phyloP scores from a whole-genome alignment of 441 rosid species.

The Biscutella auriculata region DNA sequence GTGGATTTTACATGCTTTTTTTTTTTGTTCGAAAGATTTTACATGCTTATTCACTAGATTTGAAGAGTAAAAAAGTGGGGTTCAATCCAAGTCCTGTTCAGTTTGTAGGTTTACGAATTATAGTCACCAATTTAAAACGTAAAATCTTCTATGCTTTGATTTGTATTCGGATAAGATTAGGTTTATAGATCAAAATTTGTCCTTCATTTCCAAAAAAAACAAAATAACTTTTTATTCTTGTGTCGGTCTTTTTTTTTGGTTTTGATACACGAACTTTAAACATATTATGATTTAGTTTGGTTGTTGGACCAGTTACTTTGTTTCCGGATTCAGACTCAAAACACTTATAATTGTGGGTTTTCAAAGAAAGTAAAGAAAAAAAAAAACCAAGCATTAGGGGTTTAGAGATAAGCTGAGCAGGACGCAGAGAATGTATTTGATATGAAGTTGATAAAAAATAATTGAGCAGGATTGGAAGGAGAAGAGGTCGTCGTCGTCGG shows the following conservation, averaged over 20 bases:
- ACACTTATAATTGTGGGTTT: not conserved
- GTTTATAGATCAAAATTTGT: not conserved
- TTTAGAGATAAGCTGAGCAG: not conserved
- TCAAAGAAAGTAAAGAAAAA: not conserved
- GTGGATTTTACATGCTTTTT: not conserved
- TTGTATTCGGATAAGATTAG: not conserved
- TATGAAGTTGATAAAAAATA: not conserved
- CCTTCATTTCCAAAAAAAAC: not conserved
- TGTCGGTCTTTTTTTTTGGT: not conserved
- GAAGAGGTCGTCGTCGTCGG: slow-evolving; percentile 87
- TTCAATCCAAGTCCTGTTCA: not conserved
- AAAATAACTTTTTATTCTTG: not conserved
- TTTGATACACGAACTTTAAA: not conserved
- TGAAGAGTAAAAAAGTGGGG: not conserved
- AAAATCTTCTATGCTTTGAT: too few species aligned
- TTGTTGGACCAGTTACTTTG: not conserved
- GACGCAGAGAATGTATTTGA: not conserved
- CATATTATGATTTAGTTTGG: not conserved
- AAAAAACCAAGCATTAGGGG: not conserved
- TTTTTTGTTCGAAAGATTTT: too few species aligned
- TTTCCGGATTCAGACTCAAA: not conserved
- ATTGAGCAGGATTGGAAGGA: slow-evolving; percentile 81
- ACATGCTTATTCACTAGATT: not conserved
- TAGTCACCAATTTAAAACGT: not conserved
- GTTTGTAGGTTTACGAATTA: not conserved